Evolutionary conservation across 768 basidiomycete species (phyloP).

Genomic region (Ramaria rubella): DNA sequence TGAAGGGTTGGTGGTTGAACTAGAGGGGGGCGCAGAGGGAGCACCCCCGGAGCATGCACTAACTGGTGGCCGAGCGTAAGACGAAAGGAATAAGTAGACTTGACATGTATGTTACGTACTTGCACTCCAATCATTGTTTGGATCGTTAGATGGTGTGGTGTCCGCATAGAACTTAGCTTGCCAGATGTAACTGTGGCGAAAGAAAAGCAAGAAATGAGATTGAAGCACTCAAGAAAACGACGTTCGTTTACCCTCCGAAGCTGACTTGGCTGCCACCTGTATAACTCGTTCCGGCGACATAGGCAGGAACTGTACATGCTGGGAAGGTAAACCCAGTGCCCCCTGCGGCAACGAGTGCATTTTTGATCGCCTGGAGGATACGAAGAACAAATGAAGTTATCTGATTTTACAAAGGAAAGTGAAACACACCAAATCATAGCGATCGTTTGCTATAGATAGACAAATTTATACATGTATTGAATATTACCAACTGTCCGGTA

Average conservation of each 20-base stretch:
- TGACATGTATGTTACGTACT: conserved; percentile 35
- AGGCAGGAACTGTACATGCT: conserved; percentile 48
- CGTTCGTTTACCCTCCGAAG: conserved; percentile 41
- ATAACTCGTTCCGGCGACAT: conserved; percentile 42
- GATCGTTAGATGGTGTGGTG: conserved; percentile 37
- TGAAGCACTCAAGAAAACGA: background rate
- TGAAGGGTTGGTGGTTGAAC: conserved; percentile 17
- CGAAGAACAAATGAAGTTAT: background rate
- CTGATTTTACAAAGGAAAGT: background rate
- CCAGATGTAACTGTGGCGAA: conserved; percentile 50
- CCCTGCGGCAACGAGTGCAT: conserved; percentile 50
- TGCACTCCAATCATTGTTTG: conserved; percentile 58
- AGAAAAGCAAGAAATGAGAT: background rate
- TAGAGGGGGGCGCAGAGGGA: conserved; percentile 14
- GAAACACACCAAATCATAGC: conserved; percentile 41
- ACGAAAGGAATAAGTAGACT: background rate
- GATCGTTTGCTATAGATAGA: conserved; percentile 40
- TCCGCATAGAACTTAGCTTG: conserved; percentile 60
- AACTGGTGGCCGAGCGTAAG: conserved; percentile 29
- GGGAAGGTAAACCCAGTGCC: conserved; percentile 66
- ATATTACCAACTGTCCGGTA: background rate
- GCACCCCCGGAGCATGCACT: conserved; percentile 44
- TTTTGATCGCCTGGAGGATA: conserved; percentile 41
- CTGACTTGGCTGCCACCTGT: conserved; percentile 45
- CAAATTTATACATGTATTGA: background rate